Evolutionary conservation across 164 flowering plant species (phyloP).

Genomic region (Paratinospora sagittata): DNA sequence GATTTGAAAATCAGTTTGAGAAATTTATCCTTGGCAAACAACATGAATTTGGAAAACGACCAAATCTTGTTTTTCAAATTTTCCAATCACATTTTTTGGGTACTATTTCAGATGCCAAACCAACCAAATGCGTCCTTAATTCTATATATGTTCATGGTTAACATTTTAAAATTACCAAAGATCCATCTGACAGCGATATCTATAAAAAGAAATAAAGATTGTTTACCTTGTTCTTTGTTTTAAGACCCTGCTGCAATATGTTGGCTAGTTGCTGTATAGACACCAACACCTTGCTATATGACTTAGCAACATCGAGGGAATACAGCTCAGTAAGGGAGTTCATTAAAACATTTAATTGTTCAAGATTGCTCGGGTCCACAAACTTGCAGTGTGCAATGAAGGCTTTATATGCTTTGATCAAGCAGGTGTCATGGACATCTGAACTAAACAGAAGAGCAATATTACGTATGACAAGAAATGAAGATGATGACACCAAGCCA

Average conservation of each 20-base stretch:
- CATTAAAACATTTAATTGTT: slow-evolving; percentile 49
- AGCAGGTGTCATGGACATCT: slow-evolving; percentile 49
- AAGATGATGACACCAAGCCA: slow-evolving; percentile 39
- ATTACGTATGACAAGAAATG: slow-evolving; percentile 52
- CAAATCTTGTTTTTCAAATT: too few species aligned
- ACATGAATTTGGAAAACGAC: too few species aligned
- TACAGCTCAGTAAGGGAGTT: slow-evolving; percentile 61
- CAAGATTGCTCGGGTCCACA: slow-evolving; percentile 38
- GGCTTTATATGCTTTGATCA: slow-evolving; percentile 50
- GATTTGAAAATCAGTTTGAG: too few species aligned
- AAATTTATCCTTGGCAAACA: too few species aligned
- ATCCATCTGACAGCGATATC: not conserved
- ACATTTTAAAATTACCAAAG: not conserved
- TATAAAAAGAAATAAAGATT: not conserved
- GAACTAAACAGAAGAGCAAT: slow-evolving; percentile 36
- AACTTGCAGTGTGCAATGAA: slow-evolving; percentile 50
- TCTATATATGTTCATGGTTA: not conserved
- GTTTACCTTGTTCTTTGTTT: slow-evolving; percentile 66
- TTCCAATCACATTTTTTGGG: too few species aligned
- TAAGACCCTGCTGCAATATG: slow-evolving; percentile 54
- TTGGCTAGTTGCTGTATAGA: slow-evolving; percentile 55
- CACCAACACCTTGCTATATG: slow-evolving; percentile 42
- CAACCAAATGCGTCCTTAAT: not conserved
- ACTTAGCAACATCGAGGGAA: slow-evolving; percentile 58
- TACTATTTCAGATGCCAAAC: too few species aligned